Base-by-base conservation (phyloP, 2,329 filamentous ascomycete genomes). In the Mycocentrospora acerina region DNA sequence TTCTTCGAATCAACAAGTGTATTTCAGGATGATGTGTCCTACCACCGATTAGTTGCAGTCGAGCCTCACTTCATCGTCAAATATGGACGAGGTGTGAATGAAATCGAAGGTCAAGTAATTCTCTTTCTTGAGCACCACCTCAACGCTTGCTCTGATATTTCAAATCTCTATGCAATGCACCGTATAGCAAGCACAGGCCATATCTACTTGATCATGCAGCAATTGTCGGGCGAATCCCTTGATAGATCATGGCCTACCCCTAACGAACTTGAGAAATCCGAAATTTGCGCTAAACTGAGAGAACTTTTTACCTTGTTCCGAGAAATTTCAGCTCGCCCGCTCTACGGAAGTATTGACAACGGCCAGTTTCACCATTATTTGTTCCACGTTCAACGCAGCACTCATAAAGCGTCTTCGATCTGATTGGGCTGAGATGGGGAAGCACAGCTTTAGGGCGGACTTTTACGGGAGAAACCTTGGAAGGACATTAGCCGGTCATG, bases 401-500 rank as follows among this genome's bases (percentile, higher is more conserved):
- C 33, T 42, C 17, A 30, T 46, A 25, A 38, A 35, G 27, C 18
- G 40, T 18, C 24, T 36, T 27, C 27, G 24, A 26, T 22, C 24
- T 25, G 13, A 27, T 35, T 35, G 24, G 17, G 27, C 24, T 15
- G 15, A 31, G 16, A 32, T 37, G n/a, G 24, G 32, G 14, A 15
- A 42, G 36, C 29, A 40, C 15, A 42, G 26, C 27, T 31, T 32
- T 15, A 46, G 32, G 22, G 42, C 30, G 19, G 32, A 39, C 17
- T 46, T 46, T 15, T 46, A 46, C 32, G 31, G 38, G 34, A 41
- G 27, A 39, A 32, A 46, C 32, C 35, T 46, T 12, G 30, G 33
- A 15, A 42, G 16, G 12, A 15, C 36, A 32, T 34, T 44, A 37
- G 32, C 24, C 31, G 31, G 35, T 32, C 29, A 37, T 19, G 32